Conservation (phyloP, 768 basidiomycete species). For the Suillus fuscotomentosus region DNA sequence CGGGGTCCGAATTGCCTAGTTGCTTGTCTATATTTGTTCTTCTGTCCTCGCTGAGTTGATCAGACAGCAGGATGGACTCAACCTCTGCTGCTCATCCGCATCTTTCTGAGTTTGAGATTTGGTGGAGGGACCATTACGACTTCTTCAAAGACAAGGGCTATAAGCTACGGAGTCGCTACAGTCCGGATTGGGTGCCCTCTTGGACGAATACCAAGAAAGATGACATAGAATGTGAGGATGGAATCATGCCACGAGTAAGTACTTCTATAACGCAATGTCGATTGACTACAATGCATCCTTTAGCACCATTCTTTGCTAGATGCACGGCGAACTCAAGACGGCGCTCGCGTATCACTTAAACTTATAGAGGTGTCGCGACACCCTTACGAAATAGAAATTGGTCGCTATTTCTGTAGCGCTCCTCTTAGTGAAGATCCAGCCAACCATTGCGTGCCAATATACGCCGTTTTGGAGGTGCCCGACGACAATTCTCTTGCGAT, state of each 20-base stretch:
- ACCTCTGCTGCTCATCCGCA: background rate
- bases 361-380: background rate
- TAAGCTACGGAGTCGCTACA: slow-evolving; percentile 14
- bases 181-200: slow-evolving; percentile 20
- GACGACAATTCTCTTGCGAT: slow-evolving; percentile 10
- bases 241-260: background rate
- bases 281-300: background rate
- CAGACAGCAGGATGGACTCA: background rate
- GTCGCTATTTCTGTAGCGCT: slow-evolving; percentile 6
- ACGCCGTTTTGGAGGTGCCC: slow-evolving; percentile 11
- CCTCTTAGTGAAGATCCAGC: background rate
- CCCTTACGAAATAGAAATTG: slow-evolving; percentile 13
- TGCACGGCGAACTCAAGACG: slow-evolving; percentile 12
- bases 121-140: background rate
- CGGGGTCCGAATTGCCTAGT: background rate
- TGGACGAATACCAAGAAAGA: slow-evolving; percentile 13
- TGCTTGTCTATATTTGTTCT: too few species aligned
- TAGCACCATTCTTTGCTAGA: background rate
- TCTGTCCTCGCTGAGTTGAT: too few species aligned
- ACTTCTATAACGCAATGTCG: background rate
- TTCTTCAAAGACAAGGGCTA: slow-evolving; percentile 19
- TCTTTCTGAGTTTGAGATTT: background rate
- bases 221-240: slow-evolving; percentile 5
- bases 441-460: slow-evolving; percentile 25
- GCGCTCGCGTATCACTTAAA: background rate